Evolutionary conservation across 1,284 basidiomycete genomes (phyloP).

Genomic region (Apiotrichum brassicae): DNA sequence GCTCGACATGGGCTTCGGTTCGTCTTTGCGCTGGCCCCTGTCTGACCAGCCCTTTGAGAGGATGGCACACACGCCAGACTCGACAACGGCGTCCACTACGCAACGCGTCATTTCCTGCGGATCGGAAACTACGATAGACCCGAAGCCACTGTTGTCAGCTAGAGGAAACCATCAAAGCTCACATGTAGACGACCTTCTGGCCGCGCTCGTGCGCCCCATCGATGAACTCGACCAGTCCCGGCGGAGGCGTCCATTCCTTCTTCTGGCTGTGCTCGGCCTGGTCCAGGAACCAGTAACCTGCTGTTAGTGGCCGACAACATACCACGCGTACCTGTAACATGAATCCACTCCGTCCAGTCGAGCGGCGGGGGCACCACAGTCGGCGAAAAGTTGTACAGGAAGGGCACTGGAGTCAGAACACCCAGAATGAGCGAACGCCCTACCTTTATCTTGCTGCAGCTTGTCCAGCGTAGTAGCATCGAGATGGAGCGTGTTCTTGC

Average conservation of each 20-base stretch:
- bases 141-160: conserved; percentile 62
- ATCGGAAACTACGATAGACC: conserved; percentile 95
- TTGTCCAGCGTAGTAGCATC: conserved; percentile 78
- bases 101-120: conserved; percentile 84
- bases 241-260: conserved; percentile 79
- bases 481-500: conserved; percentile 69
- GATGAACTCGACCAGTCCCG: conserved; percentile 74
- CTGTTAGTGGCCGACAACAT: conserved; percentile 1
- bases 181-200: conserved; percentile 92
- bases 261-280: conserved; percentile 69
- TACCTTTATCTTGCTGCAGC: conserved; percentile 74
- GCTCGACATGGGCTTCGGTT: conserved; percentile 10
- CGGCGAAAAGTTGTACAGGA: conserved; percentile 95
- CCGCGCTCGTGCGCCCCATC: conserved; percentile 61
- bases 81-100: conserved; percentile 78
- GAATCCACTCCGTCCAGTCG: conserved; percentile 98
- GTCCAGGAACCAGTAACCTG: conserved; percentile 91
- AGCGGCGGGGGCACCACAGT: conserved; percentile 55
- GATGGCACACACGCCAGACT: conserved; percentile 81
- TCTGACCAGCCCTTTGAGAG: conserved; percentile 98
- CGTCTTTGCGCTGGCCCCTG: conserved; percentile 53
- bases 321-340: conserved; percentile 75
- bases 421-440: conserved; percentile 38
- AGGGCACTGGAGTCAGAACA: conserved; percentile 59
- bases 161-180: conserved; percentile 10